These are phyloP conservation scores for Rosa persica DNA, from an alignment of 306 rosid species.

Conservation along the genomic window DNA sequence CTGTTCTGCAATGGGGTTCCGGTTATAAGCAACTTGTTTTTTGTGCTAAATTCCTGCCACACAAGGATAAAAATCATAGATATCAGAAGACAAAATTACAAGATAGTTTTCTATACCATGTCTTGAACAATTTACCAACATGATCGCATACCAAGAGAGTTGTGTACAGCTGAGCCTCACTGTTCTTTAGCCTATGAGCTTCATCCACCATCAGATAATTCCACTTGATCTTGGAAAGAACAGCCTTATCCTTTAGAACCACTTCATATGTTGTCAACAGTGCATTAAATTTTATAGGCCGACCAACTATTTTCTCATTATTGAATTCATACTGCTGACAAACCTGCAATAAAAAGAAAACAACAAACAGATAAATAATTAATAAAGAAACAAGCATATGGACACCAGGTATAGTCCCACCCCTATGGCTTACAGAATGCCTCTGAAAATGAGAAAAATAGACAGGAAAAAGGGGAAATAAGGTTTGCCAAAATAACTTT, in stretches of 20 bases:
- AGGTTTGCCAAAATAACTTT: not conserved
- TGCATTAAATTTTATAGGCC: slow-evolving; percentile 79
- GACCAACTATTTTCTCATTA: slow-evolving; percentile 68
- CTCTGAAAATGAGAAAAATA: not conserved
- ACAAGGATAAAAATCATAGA: slow-evolving; percentile 12
- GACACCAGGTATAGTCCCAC: not conserved
- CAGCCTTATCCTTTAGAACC: slow-evolving; percentile 87
- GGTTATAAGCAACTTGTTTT: slow-evolving; percentile 95
- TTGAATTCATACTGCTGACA: slow-evolving; percentile 94
- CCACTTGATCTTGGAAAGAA: slow-evolving; percentile 95
- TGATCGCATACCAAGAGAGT: slow-evolving; percentile 72
- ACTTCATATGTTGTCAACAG: slow-evolving; percentile 96
- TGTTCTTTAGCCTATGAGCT: slow-evolving; percentile 97
- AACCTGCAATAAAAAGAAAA: slow-evolving; percentile 55
- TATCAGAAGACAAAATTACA: slow-evolving; percentile 15
- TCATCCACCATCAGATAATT: slow-evolving; percentile 98
- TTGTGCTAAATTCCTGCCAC: slow-evolving; percentile 95
- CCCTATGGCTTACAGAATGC: too few species aligned
- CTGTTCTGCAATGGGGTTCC: slow-evolving; percentile 98
- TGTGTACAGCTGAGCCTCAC: slow-evolving; percentile 98
- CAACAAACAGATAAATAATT: not conserved
- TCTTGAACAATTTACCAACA: slow-evolving; percentile 16
- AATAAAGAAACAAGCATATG: not conserved
- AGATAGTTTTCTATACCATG: slow-evolving; percentile 12
- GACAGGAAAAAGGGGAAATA: not conserved